Evolutionary conservation across 208 protist genomes (phyloP).

Genomic region (Leishmania martiniquensis): DNA sequence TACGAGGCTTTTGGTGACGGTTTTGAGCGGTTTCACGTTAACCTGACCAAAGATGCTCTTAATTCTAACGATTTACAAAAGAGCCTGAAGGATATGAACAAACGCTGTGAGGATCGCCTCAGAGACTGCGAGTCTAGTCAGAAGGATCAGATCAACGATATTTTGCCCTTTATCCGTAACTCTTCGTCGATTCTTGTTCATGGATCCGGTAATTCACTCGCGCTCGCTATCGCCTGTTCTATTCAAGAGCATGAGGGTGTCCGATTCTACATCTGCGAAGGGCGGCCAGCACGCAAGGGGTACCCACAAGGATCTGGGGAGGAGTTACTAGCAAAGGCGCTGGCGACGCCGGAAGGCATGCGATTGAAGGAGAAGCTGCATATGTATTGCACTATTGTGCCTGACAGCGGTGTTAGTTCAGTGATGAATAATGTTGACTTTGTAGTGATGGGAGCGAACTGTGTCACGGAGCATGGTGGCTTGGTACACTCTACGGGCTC

Average conservation of each 20-base stretch:
- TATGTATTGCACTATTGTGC: conserved; percentile 84
- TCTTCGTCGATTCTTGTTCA: conserved; percentile 84
- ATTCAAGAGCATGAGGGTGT: conserved; percentile 84
- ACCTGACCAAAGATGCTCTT: conserved; percentile 67
- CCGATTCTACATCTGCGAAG: conserved; percentile 88
- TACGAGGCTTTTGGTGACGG: conserved; percentile 81
- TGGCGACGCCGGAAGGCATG: conserved; percentile 63
- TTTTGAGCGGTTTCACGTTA: conserved; percentile 75
- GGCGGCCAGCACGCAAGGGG: conserved; percentile 46
- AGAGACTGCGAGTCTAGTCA: conserved; percentile 73
- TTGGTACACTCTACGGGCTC: conserved; percentile 99
- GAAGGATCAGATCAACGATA: conserved; percentile 86
- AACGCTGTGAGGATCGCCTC: conserved; percentile 53
- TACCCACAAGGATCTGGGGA: conserved; percentile 64
- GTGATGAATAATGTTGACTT: conserved; percentile 95
- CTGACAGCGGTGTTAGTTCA: conserved; percentile 87
- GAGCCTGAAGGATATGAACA: conserved; percentile 69
- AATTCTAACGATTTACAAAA: conserved; percentile 51
- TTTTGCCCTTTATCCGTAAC: conserved; percentile 82
- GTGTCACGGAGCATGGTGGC: conserved; percentile 99
- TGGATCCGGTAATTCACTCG: conserved; percentile 76
- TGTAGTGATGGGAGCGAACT: conserved; percentile 97
- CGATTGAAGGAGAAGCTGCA: conserved; percentile 58
- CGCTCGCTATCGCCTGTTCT: conserved; percentile 75
- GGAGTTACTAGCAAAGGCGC: conserved; percentile 52